These are phyloP conservation scores for Bacterosira constricta DNA, from an alignment of 108 stramenopile genomes.

Conservation along the genomic window DNA sequence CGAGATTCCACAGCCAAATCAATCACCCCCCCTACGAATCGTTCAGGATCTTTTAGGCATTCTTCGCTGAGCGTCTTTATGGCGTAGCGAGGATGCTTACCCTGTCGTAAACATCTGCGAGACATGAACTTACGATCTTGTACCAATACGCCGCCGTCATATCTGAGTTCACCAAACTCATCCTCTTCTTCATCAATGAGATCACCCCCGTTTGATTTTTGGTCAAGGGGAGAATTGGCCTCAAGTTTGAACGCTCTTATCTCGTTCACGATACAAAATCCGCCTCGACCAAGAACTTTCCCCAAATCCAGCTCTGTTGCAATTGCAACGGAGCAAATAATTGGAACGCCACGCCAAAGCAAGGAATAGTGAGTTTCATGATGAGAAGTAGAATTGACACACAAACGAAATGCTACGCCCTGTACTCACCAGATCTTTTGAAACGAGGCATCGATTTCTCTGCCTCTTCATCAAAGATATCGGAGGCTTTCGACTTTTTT, in stretches of 20 bases:
- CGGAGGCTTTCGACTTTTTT: constrained; percentile 59
- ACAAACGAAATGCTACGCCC: background rate
- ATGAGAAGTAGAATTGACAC: background rate
- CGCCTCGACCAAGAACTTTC: constrained; percentile 78
- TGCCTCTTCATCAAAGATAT: constrained; percentile 59
- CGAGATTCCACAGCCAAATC: constrained; percentile 84
- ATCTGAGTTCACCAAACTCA: constrained; percentile 57
- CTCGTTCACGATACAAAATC: constrained; percentile 84
- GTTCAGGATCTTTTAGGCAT: constrained; percentile 58
- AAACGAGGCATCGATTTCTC: constrained; percentile 74
- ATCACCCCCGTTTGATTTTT: background rate
- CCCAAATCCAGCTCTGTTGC: constrained; percentile 70
- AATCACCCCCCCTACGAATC: constrained; percentile 74
- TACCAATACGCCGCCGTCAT: constrained; percentile 64
- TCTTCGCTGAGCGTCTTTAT: constrained; percentile 77
- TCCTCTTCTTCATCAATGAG: constrained; percentile 45
- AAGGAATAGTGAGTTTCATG: background rate
- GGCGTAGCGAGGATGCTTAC: constrained; percentile 84
- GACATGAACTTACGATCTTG: constrained; percentile 85
- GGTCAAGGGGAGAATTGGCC: constrained; percentile 24
- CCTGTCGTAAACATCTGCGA: constrained; percentile 67
- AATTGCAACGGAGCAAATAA: background rate
- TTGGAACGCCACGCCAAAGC: background rate
- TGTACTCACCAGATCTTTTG: constrained; percentile 50
- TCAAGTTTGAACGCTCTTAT: constrained; percentile 48